phyloP scores from a whole-genome alignment of 2,329 filamentous ascomycete species.

The Diaporthe vaccinii region DNA sequence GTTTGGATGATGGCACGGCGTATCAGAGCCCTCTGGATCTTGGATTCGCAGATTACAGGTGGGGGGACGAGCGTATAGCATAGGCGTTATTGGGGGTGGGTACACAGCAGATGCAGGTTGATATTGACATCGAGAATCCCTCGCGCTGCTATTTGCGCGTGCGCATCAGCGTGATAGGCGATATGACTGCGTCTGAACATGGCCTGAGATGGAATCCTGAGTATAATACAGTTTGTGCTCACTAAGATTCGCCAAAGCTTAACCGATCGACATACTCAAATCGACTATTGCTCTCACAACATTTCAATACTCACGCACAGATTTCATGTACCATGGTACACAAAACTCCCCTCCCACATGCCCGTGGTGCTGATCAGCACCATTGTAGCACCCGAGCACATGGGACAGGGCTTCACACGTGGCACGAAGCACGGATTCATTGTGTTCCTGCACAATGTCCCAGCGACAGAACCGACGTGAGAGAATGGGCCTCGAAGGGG shows the following conservation, averaged over 20 bases:
- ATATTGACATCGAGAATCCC: neutral
- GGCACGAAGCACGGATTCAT: constrained; percentile 60
- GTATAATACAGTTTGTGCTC: neutral
- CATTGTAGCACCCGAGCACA: constrained; percentile 56
- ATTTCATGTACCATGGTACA: constrained; percentile 48
- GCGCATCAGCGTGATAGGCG: neutral
- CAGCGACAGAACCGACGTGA: neutral
- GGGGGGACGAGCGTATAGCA: neutral
- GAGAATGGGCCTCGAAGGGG: neutral
- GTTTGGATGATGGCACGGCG: neutral
- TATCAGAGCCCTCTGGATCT: neutral
- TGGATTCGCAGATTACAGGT: neutral
- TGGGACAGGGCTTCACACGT: constrained; percentile 69
- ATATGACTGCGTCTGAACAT: constrained; percentile 19
- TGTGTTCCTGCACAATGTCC: neutral
- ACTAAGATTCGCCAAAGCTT: neutral
- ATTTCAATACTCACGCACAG: constrained; percentile 61
- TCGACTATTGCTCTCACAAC: constrained; percentile 43
- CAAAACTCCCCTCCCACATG: constrained; percentile 57
- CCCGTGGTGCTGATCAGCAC: constrained; percentile 61
- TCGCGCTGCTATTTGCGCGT: neutral
- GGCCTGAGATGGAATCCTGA: neutral
- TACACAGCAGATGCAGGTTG: constrained; percentile 17
- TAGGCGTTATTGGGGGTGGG: neutral
- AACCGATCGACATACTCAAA: no score